A percentile compares a stretch with the other conserved stretches of the same genome.
phyloP scores from a whole-genome alignment of 2,329 filamentous ascomycete species.

The Diaporthe sp. region DNA sequence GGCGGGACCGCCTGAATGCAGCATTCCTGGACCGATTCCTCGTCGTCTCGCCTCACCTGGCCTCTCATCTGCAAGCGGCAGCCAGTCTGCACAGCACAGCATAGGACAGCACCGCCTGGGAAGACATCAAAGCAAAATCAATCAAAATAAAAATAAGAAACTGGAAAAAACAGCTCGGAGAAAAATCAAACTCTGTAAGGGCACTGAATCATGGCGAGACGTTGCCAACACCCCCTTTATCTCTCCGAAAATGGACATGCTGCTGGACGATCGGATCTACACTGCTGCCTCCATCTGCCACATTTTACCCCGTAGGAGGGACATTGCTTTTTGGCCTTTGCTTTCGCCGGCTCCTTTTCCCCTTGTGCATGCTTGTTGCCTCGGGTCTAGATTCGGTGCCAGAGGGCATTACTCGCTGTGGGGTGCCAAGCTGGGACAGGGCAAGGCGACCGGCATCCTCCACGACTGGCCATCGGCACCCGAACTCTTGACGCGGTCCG shows the following conservation, averaged over 20 bases:
- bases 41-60: neutral
- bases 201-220: constrained; percentile 27
- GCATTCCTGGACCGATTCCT: neutral
- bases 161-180: neutral
- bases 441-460: constrained; percentile 10
- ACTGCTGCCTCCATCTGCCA: neutral
- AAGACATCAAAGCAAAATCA: neutral
- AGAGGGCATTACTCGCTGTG: constrained; percentile 8
- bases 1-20: neutral
- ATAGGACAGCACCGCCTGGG: neutral
- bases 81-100: neutral
- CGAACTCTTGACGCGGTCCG: constrained; percentile 23
- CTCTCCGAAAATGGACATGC: neutral
- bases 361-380: neutral
- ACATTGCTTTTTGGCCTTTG: constrained; percentile 11
- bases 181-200: neutral
- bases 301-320: neutral
- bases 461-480: constrained; percentile 14
- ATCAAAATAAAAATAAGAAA: neutral
- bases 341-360: constrained; percentile 5
- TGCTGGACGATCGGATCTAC: constrained; percentile 3
- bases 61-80: no score
- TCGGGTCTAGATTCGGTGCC: constrained; percentile 3
- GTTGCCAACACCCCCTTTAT: constrained; percentile 21
- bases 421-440: constrained; percentile 6